Base-by-base conservation (phyloP, 2,329 filamentous ascomycete species). In the Beauveria sp. region DNA sequence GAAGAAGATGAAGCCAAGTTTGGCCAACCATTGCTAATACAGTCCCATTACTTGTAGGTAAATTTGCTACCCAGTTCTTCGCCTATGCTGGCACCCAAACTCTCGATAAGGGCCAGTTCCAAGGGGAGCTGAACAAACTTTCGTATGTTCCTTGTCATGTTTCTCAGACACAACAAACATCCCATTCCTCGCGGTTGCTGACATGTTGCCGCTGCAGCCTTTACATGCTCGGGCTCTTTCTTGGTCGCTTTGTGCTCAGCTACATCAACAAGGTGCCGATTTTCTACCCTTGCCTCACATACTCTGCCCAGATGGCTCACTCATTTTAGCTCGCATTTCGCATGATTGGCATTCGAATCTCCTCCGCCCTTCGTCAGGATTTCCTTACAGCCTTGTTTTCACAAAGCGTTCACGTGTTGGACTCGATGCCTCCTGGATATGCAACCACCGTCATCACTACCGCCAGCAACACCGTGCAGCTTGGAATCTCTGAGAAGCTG, bases 341-440 rank as follows among this genome's bases (percentile, higher is more conserved):
- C 18, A 80, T 86, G 71, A 83, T 85, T 62, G 84, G 84, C 22
- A 82, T 86, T 61, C 79, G 84, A 34, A 77, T 86, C 65, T 86
- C 84, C 3, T 81, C 84, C 1, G 81, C 79, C 16, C 78, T 87
- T 53, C 79, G 89, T 34, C 78, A 86, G 34, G 79, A 85, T 65
- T 91, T 89, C 66, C 77, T 92, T 18, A 77, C 80, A 50, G 77
- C 79, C 42, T 78, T 90, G 2, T 85, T 92, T 54, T 74, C 77
- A 3, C 86, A 90, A 70, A 84, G 85, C 52, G 81, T 90, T 49
- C 83, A 86, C 63, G 84, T 87, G 40, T 83, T 90, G 47, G 87
- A 90, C 70, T 83, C 83, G 14, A 83, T 86, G 77, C 80, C 83
- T 0, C 76, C 83, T 0, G 86, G 86, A 1, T 77, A 82, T n/a